phyloP scores from a whole-genome alignment of 257 asterid genomes.

The Linaria vulgaris region DNA sequence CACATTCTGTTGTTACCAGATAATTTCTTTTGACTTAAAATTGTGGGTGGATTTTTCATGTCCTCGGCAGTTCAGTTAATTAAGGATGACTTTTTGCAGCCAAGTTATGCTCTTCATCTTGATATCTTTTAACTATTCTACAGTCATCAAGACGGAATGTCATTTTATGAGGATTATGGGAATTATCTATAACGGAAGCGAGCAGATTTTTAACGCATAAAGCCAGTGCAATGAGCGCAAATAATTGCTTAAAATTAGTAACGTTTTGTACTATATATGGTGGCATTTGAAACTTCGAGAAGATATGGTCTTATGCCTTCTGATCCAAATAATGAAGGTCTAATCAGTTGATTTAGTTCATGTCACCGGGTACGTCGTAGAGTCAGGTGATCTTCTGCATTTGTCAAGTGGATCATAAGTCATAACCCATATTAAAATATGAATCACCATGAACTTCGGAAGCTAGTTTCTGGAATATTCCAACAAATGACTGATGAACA shows the following conservation, averaged over 20 bases:
- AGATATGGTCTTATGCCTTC: neutral
- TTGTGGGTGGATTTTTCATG: constrained; percentile 20
- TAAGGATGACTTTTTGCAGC: neutral
- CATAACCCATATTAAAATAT: no score
- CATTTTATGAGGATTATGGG: no score
- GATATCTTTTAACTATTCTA: neutral
- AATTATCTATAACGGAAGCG: neutral
- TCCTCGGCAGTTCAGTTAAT: constrained; percentile 1
- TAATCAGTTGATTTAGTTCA: no score
- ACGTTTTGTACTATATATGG: neutral
- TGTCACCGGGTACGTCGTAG: no score
- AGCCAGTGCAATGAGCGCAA: neutral
- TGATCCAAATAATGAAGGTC: neutral
- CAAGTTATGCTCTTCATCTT: neutral
- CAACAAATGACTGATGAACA: neutral
- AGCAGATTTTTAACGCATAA: neutral
- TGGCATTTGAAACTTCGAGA: constrained; percentile 1
- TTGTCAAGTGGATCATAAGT: no score
- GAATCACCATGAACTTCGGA: no score
- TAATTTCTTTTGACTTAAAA: neutral
- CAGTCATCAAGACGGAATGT: neutral
- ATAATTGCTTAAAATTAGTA: neutral
- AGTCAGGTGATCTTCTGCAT: no score
- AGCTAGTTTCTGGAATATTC: neutral
- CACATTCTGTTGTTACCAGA: constrained; percentile 6